Percentiles rank a stretch among this genome's conserved stretches.
These are phyloP conservation scores for Nyssa sinensis DNA, from an alignment of 148 eudicot genomes.

Conservation along the genomic window DNA sequence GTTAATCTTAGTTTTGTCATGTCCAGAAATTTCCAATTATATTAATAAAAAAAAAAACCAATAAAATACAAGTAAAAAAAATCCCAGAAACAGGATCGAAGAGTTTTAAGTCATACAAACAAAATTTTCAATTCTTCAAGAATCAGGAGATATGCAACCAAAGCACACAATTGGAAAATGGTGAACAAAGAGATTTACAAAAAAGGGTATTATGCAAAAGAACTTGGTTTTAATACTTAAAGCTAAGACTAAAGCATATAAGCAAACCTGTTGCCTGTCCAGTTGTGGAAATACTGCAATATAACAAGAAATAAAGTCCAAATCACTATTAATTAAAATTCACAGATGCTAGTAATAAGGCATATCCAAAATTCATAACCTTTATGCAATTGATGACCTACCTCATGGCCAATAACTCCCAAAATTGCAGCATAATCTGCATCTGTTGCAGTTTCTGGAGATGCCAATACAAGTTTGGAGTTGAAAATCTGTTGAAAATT, in stretches of 20 bases:
- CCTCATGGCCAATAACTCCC: conserved; percentile 99
- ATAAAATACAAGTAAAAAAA: neutral
- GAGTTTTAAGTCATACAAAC: too few species aligned
- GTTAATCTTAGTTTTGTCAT: neutral
- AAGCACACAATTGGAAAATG: neutral
- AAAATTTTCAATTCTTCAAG: neutral
- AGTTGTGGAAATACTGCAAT: conserved; percentile 95
- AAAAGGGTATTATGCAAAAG: neutral
- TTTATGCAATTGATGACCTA: conserved; percentile 25
- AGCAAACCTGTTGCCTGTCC: conserved; percentile 98
- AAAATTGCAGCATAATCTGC: conserved; percentile 93
- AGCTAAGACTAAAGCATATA: neutral
- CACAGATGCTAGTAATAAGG: neutral
- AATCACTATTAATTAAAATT: conserved; percentile 11
- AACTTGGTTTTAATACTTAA: neutral
- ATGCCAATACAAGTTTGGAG: conserved; percentile 97
- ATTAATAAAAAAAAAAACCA: neutral
- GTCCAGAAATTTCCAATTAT: neutral
- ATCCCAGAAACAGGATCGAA: too few species aligned
- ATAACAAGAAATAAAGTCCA: conserved; percentile 28
- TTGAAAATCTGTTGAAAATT: conserved; percentile 70
- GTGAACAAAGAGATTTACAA: neutral
- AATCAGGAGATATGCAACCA: neutral
- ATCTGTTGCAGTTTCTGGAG: conserved; percentile 98
- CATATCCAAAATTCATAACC: neutral